A percentile compares a stretch with the other conserved stretches of the same genome.
These are phyloP conservation scores for Zalaria obscura DNA, from an alignment of 2,329 filamentous ascomycete species.

Conservation along the genomic window DNA sequence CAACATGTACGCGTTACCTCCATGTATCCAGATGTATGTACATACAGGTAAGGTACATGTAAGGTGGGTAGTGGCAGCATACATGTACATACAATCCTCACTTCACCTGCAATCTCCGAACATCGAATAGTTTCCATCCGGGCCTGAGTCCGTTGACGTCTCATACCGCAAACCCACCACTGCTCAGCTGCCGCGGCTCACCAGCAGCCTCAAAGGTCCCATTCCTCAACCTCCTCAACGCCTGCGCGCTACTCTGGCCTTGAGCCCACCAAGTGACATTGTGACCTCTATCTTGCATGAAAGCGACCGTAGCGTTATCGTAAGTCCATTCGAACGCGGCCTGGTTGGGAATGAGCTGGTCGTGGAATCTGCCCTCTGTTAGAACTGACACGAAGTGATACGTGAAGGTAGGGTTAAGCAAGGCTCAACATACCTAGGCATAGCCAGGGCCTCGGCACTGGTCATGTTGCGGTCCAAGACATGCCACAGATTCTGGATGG, in stretches of 20 bases:
- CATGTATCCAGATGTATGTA: no score
- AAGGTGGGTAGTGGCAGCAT: no score
- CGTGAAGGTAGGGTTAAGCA: no score
- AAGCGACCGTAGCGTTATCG: constrained; percentile 48
- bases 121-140: no score
- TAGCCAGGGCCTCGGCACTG: constrained; percentile 45
- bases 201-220: constrained; percentile 65
- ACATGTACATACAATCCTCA: no score
- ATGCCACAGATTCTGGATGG: constrained; percentile 59
- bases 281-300: constrained; percentile 51
- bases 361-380: constrained; percentile 53
- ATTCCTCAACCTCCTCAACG: constrained; percentile 43
- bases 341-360: constrained; percentile 63
- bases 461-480: constrained; percentile 52
- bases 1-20: no score
- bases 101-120: no score
- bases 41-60: no score
- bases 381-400: no score
- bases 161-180: constrained; percentile 46
- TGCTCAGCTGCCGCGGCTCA: constrained; percentile 61
- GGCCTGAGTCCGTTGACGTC: background rate
- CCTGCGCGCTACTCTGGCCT: constrained; percentile 57
- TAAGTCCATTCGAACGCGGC: constrained; percentile 56
- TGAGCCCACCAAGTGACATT: constrained; percentile 55
- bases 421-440: no score